Evolutionary conservation across 2,329 filamentous ascomycete species (phyloP).

Genomic region (Pyricularia sp.): DNA sequence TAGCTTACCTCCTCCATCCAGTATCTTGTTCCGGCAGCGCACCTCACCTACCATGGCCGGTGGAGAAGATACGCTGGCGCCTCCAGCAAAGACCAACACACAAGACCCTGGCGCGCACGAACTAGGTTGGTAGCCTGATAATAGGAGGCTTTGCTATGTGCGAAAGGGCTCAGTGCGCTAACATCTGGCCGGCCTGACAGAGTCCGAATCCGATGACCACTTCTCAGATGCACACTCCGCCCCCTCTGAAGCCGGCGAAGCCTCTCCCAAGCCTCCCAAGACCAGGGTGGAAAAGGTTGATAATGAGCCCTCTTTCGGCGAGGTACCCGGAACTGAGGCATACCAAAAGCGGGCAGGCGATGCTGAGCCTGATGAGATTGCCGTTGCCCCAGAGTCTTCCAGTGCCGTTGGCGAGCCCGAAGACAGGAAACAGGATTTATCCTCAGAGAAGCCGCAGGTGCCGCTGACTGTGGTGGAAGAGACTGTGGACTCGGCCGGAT

Average conservation of each 20-base stretch:
- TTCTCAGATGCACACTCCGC: constrained; percentile 53
- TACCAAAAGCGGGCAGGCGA: constrained; percentile 42
- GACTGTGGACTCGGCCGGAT: constrained; percentile 28
- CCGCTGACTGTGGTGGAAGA: constrained; percentile 43
- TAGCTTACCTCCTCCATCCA: background rate
- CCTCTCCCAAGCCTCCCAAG: constrained; percentile 39
- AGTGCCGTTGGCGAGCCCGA: constrained; percentile 4
- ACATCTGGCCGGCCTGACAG: background rate
- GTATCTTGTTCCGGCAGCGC: too few species aligned
- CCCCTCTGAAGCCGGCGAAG: constrained; percentile 24
- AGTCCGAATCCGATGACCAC: constrained; percentile 54
- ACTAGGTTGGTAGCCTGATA: constrained; percentile 28
- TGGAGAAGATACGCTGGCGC: constrained; percentile 23
- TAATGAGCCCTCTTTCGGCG: constrained; percentile 43
- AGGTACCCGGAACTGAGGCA: constrained; percentile 48
- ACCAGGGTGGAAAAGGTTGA: constrained; percentile 47
- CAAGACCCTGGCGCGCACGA: constrained; percentile 48
- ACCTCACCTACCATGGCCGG: constrained; percentile 14
- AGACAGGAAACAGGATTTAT: constrained; percentile 9
- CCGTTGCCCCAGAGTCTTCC: constrained; percentile 25
- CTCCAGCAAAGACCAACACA: constrained; percentile 26
- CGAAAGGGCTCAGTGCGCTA: background rate
- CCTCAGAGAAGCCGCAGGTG: constrained; percentile 24
- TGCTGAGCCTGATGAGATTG: constrained; percentile 48
- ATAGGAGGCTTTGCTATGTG: constrained; percentile 4